phyloP scores from a whole-genome alignment of 257 asterid species.

The Jaltomata sinuosa region DNA sequence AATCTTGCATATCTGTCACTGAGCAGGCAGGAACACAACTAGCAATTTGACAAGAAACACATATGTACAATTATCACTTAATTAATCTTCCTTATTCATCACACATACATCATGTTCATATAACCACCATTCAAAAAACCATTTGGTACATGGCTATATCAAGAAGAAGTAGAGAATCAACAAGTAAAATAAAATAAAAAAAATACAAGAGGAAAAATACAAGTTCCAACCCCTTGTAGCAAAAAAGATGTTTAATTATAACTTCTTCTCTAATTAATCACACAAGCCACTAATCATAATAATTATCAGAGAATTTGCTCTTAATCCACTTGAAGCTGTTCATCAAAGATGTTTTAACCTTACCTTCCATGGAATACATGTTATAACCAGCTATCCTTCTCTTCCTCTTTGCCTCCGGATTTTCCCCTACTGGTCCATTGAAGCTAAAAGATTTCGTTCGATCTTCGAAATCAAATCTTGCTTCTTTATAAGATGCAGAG shows the following conservation, averaged over 20 bases:
- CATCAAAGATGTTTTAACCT: slow-evolving; percentile 68
- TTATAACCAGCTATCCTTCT: slow-evolving; percentile 77
- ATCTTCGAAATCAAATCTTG: slow-evolving; percentile 61
- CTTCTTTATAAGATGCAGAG: slow-evolving; percentile 67
- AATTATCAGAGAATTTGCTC: slow-evolving; percentile 52
- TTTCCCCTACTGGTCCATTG: slow-evolving; percentile 67
- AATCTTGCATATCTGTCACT: neutral
- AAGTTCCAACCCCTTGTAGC: neutral
- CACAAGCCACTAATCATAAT: slow-evolving; percentile 16
- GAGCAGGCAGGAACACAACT: neutral
- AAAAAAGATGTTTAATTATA: neutral
- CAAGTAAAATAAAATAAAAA: neutral
- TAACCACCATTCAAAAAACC: neutral
- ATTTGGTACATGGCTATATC: neutral
- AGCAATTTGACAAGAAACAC: neutral
- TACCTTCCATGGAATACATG: slow-evolving; percentile 72
- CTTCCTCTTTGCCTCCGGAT: slow-evolving; percentile 73
- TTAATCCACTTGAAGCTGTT: slow-evolving; percentile 93
- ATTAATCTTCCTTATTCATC: neutral
- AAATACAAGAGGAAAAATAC: no score
- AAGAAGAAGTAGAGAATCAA: neutral
- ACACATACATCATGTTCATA: neutral
- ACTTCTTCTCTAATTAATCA: neutral
- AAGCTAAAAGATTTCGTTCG: slow-evolving; percentile 68
- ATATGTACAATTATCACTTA: neutral